Evolutionary conservation across 257 asterid species (phyloP), one percentile per base, ranked within the genome.

Genomic region (Solanum commersonii): DNA sequence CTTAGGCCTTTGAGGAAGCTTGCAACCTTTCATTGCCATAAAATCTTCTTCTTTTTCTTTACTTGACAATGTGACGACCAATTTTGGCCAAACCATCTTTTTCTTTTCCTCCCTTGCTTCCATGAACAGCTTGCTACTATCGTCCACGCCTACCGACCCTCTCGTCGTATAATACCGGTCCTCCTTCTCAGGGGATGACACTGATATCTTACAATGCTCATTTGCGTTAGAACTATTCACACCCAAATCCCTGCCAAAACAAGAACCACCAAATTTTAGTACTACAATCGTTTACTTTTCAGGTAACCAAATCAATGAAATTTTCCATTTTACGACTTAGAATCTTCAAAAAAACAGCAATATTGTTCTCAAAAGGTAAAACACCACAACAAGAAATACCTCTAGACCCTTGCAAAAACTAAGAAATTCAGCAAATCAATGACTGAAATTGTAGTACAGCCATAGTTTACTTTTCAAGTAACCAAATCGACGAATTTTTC

Each of bases 131-230:
- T 92, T 95, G 90, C 89, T 87, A 63, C 89, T 88, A 88, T 95
- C 99, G 12, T 95, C 99, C 37, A 95, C 87, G 63, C 93, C 98
- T 33, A 93, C 95, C 1, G 97, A 93, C 22, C 98, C 96, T 87
- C 99, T 92, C 1, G 99, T 96, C 0, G 98, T 94, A 87, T 94
- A 95, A 89, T 94, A 94, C 87, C 98, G 90, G 71, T 96, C 99
- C 91, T 96, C 99, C 89, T 95, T 95, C 93, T 95, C 98, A 0
- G 98, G 97, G 3, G 99, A 95, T 18, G 95, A 90, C 14, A 91
- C 83, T 7, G 90, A 89, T 27, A 91, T 93, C 89, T 94, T 96
- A 7, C 94, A 92, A 83, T 79, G 85, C 73, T 94, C 98, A 38
- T 91, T 90, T 9, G 88, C 87, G 25, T 83, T 92, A 27, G 93